phyloP scores from a whole-genome alignment of 2,329 filamentous ascomycete species.

The Cordyceps fumosorosea region DNA sequence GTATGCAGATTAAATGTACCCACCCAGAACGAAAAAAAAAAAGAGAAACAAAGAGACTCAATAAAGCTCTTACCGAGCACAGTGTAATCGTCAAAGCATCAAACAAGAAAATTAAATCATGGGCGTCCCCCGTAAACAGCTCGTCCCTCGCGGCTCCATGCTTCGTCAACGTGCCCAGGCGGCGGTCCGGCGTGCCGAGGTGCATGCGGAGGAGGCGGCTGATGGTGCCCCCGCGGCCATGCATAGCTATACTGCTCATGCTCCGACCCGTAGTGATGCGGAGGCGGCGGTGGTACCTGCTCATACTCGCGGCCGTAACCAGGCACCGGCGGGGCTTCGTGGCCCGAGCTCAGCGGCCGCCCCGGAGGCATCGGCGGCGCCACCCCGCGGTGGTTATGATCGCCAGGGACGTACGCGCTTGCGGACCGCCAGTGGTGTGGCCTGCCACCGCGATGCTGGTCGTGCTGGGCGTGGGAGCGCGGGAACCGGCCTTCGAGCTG shows the following conservation, averaged over 20 bases:
- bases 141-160: not conserved
- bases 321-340: not conserved
- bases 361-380: not conserved
- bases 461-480: not conserved
- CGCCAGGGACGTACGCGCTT: conserved; percentile 2
- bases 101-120: not conserved
- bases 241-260: conserved; percentile 6
- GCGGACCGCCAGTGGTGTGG: conserved; percentile 10
- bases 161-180: not conserved
- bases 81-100: not conserved
- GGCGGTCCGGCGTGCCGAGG: not conserved
- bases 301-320: not conserved
- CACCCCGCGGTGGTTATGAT: not conserved
- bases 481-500: conserved; percentile 15
- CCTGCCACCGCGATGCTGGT: not conserved
- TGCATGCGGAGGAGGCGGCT: not conserved
- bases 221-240: not conserved
- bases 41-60: not conserved
- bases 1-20: not conserved
- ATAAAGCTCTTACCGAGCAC: not conserved
- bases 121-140: not conserved
- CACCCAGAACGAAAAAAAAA: not conserved
- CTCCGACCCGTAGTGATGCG: not conserved
- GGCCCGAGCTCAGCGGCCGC: conserved; percentile 2
- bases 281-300: not conserved